A percentile compares a stretch with the other conserved stretches of the same genome.
phyloP scores from a whole-genome alignment of 805 yeast species.

The Zygoascus ofunaensis region DNA sequence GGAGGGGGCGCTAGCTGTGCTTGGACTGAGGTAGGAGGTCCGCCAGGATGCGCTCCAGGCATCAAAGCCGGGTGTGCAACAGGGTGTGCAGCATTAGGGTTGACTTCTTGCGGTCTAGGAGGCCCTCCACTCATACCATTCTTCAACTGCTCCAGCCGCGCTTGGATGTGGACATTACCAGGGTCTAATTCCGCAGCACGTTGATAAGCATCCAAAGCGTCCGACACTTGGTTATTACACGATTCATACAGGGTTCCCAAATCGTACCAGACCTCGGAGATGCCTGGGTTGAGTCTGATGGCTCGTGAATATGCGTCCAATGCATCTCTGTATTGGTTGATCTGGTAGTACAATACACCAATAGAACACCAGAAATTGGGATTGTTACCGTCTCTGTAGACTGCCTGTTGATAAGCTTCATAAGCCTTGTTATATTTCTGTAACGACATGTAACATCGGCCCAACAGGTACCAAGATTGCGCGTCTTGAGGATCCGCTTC shows the following conservation, averaged over 20 bases:
- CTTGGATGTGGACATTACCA: constrained; percentile 86
- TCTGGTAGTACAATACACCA: constrained; percentile 94
- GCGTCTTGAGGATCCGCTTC: constrained; percentile 89
- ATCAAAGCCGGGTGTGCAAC: constrained; percentile 47
- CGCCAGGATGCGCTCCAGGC: constrained; percentile 20
- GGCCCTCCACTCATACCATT: constrained; percentile 31
- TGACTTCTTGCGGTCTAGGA: constrained; percentile 48
- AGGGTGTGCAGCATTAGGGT: constrained; percentile 52
- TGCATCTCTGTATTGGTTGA: constrained; percentile 93
- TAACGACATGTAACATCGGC: constrained; percentile 94
- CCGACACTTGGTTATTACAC: constrained; percentile 89
- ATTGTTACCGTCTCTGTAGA: constrained; percentile 89
- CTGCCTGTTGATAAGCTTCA: constrained; percentile 98
- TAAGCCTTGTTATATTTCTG: constrained; percentile 93
- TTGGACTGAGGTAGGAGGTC: constrained; percentile 4
- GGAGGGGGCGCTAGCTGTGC: neutral
- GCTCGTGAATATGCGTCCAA: constrained; percentile 96
- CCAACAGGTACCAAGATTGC: constrained; percentile 94
- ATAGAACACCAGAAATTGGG: constrained; percentile 97
- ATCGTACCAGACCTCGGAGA: constrained; percentile 98
- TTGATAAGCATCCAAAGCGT: constrained; percentile 93
- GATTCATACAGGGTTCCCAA: constrained; percentile 95
- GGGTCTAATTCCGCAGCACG: constrained; percentile 96
- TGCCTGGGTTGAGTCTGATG: constrained; percentile 88
- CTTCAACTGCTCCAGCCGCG: constrained; percentile 73